Conservation (phyloP, 2,329 filamentous ascomycete species). For the Ophiocordyceps camponoti-rufipedis region DNA sequence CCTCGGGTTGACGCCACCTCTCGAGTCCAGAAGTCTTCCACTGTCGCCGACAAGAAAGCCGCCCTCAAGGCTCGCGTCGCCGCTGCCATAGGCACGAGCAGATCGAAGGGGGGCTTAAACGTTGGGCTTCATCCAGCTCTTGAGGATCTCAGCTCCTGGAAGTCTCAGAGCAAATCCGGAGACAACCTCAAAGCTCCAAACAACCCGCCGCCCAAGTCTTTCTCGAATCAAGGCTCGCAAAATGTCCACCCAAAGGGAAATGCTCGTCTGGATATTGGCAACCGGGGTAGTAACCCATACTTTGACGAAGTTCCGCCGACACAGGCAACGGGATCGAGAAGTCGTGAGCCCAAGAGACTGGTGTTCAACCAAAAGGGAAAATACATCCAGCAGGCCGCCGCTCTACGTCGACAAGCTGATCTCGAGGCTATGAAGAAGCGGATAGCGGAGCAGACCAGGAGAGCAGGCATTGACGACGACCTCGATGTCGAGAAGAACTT, state of each 20-base stretch:
- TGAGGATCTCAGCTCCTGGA: conserved; percentile 32
- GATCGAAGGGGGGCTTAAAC: conserved; percentile 48
- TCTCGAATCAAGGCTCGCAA: conserved; percentile 4
- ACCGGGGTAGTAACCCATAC: conserved; percentile 49
- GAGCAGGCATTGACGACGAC: conserved; percentile 88
- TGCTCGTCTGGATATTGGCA: conserved; percentile 4
- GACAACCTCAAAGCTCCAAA: conserved; percentile 7
- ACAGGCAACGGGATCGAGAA: conserved; percentile 37
- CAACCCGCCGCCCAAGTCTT: conserved; percentile 3
- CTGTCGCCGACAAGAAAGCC: conserved; percentile 48
- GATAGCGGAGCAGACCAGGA: conserved; percentile 72
- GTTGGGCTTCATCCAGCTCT: conserved; percentile 65
- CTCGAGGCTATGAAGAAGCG: conserved; percentile 89
- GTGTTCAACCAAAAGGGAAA: conserved; percentile 93
- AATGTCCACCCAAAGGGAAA: conserved; percentile 1
- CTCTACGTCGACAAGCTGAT: conserved; percentile 68
- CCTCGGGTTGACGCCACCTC: conserved; percentile 36
- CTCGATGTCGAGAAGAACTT: conserved; percentile 79
- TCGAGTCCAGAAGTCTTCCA: conserved; percentile 35
- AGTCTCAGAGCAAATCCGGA: conserved; percentile 20
- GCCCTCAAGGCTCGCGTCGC: conserved; percentile 66
- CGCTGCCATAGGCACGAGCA: conserved; percentile 47
- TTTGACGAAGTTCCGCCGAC: conserved; percentile 52
- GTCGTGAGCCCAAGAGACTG: conserved; percentile 55
- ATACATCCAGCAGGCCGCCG: conserved; percentile 88